Evolutionary conservation across 345 rosid species (phyloP), one percentile per base, ranked within the genome.

Genomic region (Eutrema japonicum): DNA sequence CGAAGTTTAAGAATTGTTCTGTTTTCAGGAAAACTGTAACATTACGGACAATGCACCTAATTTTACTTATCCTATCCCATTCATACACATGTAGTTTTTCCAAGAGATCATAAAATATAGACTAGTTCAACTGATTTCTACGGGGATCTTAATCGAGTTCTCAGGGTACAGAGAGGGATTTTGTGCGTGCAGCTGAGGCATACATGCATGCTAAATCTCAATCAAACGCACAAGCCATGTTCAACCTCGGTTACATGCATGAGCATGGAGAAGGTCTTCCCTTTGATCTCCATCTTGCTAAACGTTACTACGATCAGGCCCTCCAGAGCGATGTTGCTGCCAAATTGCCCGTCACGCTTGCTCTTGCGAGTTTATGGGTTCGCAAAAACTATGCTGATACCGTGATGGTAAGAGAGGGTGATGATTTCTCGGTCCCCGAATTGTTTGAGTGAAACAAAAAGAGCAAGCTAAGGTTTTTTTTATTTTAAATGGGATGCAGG

Each of bases 221-320:
- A 75, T 75, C 87, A 13, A 95, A 95, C 68, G 89, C 96, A 0
- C 96, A 92, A 78, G 92, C 99, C 11, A 83, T 92, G 96, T 95
- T 95, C 87, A 91, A 95, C 81, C 96, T 92, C 9, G 96, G 99
- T 0, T 91, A 91, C 84, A 95, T 95, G 99, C 91, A 94, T 69
- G 97, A 94, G 59, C 90, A 92, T 80, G 96, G 97, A 56, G 86
- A 79, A 77, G 96, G 99, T 22, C 88, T 89, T 79, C 96, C 96
- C 10, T 77, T 80, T 51, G 97, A 91, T 81, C 96, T 94, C 79
- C 87, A 94, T 81, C 91, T 94, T 41, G 97, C 99, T 45, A 89
- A 91, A 66, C 85, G 98, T 16, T 89, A 91, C 80, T 94, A 94
- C 79, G 93, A 91, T 77, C 95, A 89, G 40, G 96, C 98, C 22